These are phyloP conservation scores for Strobilomyces confusus DNA, from an alignment of 768 basidiomycete genomes.

Conservation along the genomic window DNA sequence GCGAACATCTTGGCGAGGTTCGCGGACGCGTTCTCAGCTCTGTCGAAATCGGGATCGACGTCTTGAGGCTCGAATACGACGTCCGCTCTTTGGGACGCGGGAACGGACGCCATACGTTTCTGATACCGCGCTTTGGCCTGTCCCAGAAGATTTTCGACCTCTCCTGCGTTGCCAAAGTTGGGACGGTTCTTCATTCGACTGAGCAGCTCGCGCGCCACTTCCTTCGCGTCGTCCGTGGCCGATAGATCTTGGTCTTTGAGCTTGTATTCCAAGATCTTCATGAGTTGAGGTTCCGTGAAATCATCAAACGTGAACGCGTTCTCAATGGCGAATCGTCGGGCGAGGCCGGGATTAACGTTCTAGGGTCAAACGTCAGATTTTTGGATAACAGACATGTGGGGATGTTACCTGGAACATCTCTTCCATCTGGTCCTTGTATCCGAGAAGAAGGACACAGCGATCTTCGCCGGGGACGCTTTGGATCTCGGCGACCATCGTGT, in stretches of 20 bases:
- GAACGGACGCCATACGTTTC: slow-evolving; percentile 33
- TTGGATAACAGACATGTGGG: not conserved
- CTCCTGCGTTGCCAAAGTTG: slow-evolving; percentile 66
- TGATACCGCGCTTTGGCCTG: slow-evolving; percentile 49
- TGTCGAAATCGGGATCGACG: slow-evolving; percentile 62
- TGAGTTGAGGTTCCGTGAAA: slow-evolving; percentile 52
- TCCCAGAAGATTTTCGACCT: slow-evolving; percentile 59
- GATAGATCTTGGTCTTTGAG: slow-evolving; percentile 53
- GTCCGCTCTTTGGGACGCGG: slow-evolving; percentile 21
- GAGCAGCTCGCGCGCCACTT: slow-evolving; percentile 50
- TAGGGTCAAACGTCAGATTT: slow-evolving; percentile 18
- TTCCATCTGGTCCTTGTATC: slow-evolving; percentile 62
- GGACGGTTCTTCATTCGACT: slow-evolving; percentile 38
- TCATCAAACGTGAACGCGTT: slow-evolving; percentile 67
- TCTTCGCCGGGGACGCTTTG: slow-evolving; percentile 70
- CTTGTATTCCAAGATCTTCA: slow-evolving; percentile 51
- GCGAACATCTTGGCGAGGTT: slow-evolving; percentile 59
- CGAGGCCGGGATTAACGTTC: slow-evolving; percentile 70
- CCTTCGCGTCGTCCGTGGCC: slow-evolving; percentile 56
- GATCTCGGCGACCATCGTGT: slow-evolving; percentile 72
- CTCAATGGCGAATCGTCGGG: slow-evolving; percentile 65
- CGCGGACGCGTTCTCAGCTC: slow-evolving; percentile 41
- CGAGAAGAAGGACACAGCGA: slow-evolving; percentile 61
- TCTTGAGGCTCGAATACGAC: slow-evolving; percentile 44
- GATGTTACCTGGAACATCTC: slow-evolving; percentile 68